Percentiles rank a stretch among this genome's conserved stretches.
These are phyloP conservation scores for Penicillium rolfsii DNA, from an alignment of 2,329 filamentous ascomycete genomes.

Conservation along the genomic window DNA sequence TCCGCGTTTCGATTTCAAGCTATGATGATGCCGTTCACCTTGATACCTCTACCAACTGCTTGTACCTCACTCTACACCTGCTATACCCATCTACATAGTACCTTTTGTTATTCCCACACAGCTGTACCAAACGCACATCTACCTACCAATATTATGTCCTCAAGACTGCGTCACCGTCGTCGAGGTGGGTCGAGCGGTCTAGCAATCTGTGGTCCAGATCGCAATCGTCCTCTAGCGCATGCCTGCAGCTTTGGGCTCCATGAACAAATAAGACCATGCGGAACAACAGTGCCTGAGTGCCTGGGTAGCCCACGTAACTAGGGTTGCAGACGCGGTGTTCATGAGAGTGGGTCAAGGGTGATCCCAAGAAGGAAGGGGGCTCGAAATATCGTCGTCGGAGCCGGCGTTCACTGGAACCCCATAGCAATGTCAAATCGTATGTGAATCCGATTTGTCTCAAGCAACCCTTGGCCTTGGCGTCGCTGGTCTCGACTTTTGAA, in stretches of 20 bases:
- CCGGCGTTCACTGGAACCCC: too few relatives aligned
- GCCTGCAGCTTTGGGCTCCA: conserved; percentile 3
- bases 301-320: background rate
- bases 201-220: conserved; percentile 16
- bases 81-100: background rate
- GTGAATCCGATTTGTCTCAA: background rate
- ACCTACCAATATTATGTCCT: background rate
- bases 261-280: conserved; percentile 3
- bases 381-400: background rate
- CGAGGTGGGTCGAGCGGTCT: conserved; percentile 11
- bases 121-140: background rate
- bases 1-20: background rate
- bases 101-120: background rate
- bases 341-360: background rate
- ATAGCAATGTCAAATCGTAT: background rate
- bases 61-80: background rate
- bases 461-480: background rate
- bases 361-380: background rate
- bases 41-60: background rate
- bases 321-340: background rate
- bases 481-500: background rate
- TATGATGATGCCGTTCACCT: background rate
- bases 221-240: conserved; percentile 7
- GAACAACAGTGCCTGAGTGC: background rate
- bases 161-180: background rate